Evolutionary conservation across 306 rosid genomes (phyloP), one percentile per base, ranked within the genome.

Genomic region (Trifolium dubium): DNA sequence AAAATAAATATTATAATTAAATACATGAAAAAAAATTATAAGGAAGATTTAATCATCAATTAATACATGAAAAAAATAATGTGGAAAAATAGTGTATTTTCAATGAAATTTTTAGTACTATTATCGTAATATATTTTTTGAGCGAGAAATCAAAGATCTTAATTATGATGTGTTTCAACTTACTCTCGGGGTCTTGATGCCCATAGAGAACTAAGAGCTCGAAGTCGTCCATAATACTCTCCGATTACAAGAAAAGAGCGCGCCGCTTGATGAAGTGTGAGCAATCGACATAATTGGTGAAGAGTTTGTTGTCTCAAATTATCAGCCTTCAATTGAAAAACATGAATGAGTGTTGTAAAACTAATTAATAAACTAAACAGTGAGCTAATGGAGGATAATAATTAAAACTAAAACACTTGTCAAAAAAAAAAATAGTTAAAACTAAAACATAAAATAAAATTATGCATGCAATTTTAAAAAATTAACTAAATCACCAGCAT

Each of bases 141-240:
- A 7, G 2, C 2, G 40, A 7, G 2, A 43, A 3, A 11, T 43
- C n/a, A 43, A 43, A 43, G 6, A 43, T 0, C 2, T 3, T 10
- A 43, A 11, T 11, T 43, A 43, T 0, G 5, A 43, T 11, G n/a
- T 10, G 11, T 43, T 43, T 43, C 2, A 34, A 67, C 74, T 65
- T 84, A 91, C 97, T 89, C 92, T 82, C 91, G 72, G 14, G 97
- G 94, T 77, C 92, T 82, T 35, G 96, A 88, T 4, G 92, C 86
- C 98, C 98, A 93, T 23, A 91, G 88, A 47, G 96, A 91, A 67
- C 98, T 88, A 67, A 93, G 97, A 19, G 98, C 96, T 64, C 97
- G 81, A 59, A 93, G 86, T 6, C 98, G 84, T 6, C 79, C 89
- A 17, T 93, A 86, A 68, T 91, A 93, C 65, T 91, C 98, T 39